These are phyloP conservation scores for Passalora sequoiae DNA, from an alignment of 2,329 filamentous ascomycete genomes.

Conservation along the genomic window DNA sequence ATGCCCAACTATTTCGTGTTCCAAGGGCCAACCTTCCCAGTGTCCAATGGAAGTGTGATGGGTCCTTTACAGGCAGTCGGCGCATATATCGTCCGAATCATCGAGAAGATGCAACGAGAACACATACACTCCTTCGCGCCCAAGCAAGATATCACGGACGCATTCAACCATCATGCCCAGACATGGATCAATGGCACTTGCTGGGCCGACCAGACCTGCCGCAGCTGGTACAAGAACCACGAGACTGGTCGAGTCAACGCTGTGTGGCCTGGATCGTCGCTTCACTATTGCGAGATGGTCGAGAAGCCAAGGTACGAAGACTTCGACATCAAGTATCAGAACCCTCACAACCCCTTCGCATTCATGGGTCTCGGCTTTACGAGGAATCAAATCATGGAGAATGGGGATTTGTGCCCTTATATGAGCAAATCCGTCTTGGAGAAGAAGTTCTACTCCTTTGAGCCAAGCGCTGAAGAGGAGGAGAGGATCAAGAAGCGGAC, in stretches of 20 bases:
- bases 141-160: conserved; percentile 38
- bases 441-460: no score
- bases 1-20: conserved; percentile 43
- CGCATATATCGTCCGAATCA: conserved; percentile 40
- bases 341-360: conserved; percentile 20
- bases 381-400: no score
- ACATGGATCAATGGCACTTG: conserved; percentile 1
- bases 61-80: conserved; percentile 38
- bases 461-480: no score
- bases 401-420: no score
- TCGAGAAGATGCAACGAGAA: conserved; percentile 45
- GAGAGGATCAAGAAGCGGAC: no score
- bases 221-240: conserved; percentile 39
- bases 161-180: conserved; percentile 40
- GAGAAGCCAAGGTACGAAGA: conserved; percentile 39
- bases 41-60: conserved; percentile 45
- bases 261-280: conserved; percentile 47
- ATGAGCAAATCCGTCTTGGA: no score
- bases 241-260: conserved; percentile 42
- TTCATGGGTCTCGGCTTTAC: conserved; percentile 3
- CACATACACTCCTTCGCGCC: conserved; percentile 41
- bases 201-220: neutral
- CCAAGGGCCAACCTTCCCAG: conserved; percentile 35
- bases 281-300: conserved; percentile 44
- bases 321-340: conserved; percentile 40